These are phyloP conservation scores for Saccharum officinarum DNA, from an alignment of 176 grass and related monocot species.

Conservation along the genomic window DNA sequence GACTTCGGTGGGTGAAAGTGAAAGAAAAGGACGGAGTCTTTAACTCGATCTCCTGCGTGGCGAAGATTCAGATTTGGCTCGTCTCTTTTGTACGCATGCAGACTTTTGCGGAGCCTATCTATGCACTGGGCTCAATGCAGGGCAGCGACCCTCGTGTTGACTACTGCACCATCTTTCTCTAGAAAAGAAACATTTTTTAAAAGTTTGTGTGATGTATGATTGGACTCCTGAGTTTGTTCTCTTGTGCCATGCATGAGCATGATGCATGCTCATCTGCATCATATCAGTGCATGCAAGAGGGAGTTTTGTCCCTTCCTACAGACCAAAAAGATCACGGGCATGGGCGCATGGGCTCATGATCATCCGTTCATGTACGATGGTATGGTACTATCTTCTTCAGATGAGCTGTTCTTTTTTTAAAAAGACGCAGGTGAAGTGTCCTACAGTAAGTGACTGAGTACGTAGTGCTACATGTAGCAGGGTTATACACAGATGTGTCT, in stretches of 20 bases:
- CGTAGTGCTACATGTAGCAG: no score
- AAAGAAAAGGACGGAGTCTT: no score
- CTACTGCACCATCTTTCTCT: background rate
- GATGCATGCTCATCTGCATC: no score
- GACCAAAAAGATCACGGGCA: slow-evolving; percentile 17
- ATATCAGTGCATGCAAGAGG: background rate
- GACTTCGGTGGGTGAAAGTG: background rate
- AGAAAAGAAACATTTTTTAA: background rate
- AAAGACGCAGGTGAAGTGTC: no score
- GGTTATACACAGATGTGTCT: no score
- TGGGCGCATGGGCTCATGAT: background rate
- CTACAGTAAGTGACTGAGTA: no score
- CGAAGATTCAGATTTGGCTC: background rate
- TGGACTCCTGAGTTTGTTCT: slow-evolving; percentile 10
- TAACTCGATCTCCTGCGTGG: no score
- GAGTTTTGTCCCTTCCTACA: slow-evolving; percentile 9
- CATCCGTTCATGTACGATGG: background rate
- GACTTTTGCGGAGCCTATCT: background rate
- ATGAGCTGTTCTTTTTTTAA: no score
- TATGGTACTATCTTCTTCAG: no score
- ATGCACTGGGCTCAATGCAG: slow-evolving; percentile 8
- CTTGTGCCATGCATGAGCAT: no score
- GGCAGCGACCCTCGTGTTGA: slow-evolving; percentile 3
- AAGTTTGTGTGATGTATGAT: background rate
- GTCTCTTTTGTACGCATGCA: slow-evolving; percentile 10